A percentile compares a stretch with the other conserved stretches of the same genome.
Conservation (phyloP, 805 yeast species). For the Kockiozyma suomiensis region DNA sequence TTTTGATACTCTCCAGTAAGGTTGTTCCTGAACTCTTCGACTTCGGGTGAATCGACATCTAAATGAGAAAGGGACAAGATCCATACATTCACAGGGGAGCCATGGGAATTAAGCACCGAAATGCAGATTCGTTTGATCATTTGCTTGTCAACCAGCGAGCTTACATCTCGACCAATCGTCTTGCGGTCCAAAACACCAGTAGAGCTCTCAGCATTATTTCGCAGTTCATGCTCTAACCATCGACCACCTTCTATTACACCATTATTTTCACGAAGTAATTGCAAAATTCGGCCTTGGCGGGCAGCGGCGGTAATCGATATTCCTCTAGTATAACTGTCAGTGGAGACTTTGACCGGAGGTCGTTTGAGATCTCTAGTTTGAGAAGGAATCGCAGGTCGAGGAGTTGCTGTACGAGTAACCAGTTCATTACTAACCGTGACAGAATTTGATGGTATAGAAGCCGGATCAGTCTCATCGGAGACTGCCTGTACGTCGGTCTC, state of each 20-base stretch:
- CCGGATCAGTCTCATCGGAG: no score
- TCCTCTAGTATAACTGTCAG: no score
- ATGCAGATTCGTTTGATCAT: conserved; percentile 39
- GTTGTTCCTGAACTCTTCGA: conserved; percentile 27
- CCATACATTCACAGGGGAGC: conserved; percentile 32
- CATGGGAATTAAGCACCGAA: conserved; percentile 34
- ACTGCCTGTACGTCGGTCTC: no score
- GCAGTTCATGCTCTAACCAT: conserved; percentile 47
- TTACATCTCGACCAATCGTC: conserved; percentile 54
- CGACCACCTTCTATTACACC: conserved; percentile 53
- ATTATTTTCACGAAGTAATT: conserved; percentile 47
- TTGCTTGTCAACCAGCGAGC: conserved; percentile 43
- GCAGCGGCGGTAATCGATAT: conserved; percentile 3
- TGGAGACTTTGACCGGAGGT: no score
- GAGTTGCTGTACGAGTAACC: background rate
- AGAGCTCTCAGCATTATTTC: conserved; percentile 42
- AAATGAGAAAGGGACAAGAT: conserved; percentile 41
- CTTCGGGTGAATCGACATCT: conserved; percentile 33
- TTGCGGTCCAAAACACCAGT: conserved; percentile 56
- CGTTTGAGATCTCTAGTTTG: background rate
- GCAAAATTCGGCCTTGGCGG: conserved; percentile 49
- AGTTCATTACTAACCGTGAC: no score
- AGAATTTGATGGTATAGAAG: no score
- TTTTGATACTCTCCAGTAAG: conserved; percentile 18
- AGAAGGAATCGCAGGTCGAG: background rate